Evolutionary conservation across 2,329 filamentous ascomycete species (phyloP), one percentile per base, ranked within the genome.

Genomic region (Penicillium thymicola): DNA sequence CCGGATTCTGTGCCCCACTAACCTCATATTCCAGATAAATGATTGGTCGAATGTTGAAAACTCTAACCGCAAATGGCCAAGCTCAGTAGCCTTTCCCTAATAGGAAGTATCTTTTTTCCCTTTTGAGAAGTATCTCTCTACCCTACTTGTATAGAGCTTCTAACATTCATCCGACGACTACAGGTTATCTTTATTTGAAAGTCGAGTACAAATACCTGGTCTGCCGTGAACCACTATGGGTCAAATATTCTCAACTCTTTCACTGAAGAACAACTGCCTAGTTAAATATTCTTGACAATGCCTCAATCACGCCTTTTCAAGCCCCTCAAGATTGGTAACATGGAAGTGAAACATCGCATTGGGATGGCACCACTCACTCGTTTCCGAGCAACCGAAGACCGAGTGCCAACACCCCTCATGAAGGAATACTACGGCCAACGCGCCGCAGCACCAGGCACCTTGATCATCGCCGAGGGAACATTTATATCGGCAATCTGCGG

Each of bases 391-490:
- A 74, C 76, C 41, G 69, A 81, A 46, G 72, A 82, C 43, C 77
- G 80, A 59, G 75, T 79, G 2, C 78, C 78, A 40, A 62, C 70
- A 61, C 64, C 70, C 47, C 58, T 75, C 64, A 72, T 73, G 14
- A 63, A 69, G 18, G 74, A 80, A 59, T 82, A 84, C 70, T 85
- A 85, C 67, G 63, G 66, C 9, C 81, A 85, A 65, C 76, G 82
- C 16, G 79, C 77, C 16, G 75, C 74, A 4, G 74, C 75, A 8
- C 76, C 79, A 3, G 82, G 83, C 9, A 84, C 82, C 3, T 68
- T 87, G 1, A 67, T 87, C 36, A 79, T 87, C 63, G 79, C 79
- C 4, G 85, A 87, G 65, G 83, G 77, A 1, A 82, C 81, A 2
- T 78, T 77, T 73, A 82, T 74, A 68, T 81, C 68, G 65, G 61